Base-by-base conservation (phyloP, 1,284 basidiomycete species). In the Malassezia sympodialis region DNA sequence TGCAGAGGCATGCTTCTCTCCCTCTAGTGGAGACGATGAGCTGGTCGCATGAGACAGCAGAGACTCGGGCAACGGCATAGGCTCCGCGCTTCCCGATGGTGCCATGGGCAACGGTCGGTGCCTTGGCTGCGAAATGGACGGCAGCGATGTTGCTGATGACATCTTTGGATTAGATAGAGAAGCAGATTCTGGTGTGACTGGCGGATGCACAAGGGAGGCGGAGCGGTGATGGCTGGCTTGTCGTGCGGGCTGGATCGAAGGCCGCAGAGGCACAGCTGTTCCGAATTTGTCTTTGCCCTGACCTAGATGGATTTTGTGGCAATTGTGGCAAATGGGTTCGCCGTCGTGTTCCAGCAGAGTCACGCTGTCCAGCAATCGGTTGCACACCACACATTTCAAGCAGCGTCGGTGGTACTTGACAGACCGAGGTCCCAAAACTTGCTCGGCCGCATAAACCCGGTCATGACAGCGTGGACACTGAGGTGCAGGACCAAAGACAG, bases 321-420 rank as follows among this genome's bases (percentile, higher is more conserved):
- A 75, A 30, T 67, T 67, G 51, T 66, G 72, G 60, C 73, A 75
- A 49, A 65, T 71, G 0, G 73, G 68, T 40, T 74, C 58, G 46
- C 65, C 63, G 43, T 74, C 70, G 41, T 74, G 72, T 43, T 75
- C 73, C 10, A 74, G 59, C 6, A 74, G 58, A 7, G 70, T 60
- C 12, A 69, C 67, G 7, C 67, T 68, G 43, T 74, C 73, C 31
- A 75, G 65, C 2, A 68, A 61, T 39, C 69, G 68, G 51, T 62
- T 61, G 65, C 73, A 75, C 19, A 66, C 62, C 37, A 64, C 53
- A 51, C 73, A 75, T 19, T 65, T 68, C 23, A 75, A 58, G 53
- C 73, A 75, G 26, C 61, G 63, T 54, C 65, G 67, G 61, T 75
- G 73, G 46, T 75, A 75, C 1, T 67, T 56, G 40, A 61, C 65